phyloP scores from a whole-genome alignment of 2,329 filamentous ascomycete genomes.

The Teratosphaeria pseudoeucalypti region DNA sequence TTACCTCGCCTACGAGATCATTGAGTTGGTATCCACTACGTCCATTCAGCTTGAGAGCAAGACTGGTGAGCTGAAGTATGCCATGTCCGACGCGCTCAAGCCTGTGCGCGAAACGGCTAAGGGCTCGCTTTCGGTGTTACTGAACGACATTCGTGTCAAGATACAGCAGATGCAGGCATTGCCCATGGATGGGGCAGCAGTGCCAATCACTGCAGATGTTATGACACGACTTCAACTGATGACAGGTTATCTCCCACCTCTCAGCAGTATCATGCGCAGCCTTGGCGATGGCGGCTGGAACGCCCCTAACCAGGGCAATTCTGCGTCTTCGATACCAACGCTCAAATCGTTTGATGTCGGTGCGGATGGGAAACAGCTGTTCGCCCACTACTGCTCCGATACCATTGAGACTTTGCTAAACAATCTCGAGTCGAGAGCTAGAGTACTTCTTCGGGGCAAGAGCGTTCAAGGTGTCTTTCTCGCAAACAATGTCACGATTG shows the following conservation, averaged over 20 bases:
- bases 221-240: slow-evolving; percentile 81
- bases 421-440: slow-evolving; percentile 64
- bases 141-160: slow-evolving; percentile 71
- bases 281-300: slow-evolving; percentile 85
- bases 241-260: slow-evolving; percentile 73
- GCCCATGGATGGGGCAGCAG: slow-evolving; percentile 65
- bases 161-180: slow-evolving; percentile 56
- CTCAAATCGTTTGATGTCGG: slow-evolving; percentile 75
- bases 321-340: slow-evolving; percentile 55
- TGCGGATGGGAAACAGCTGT: slow-evolving; percentile 77
- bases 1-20: slow-evolving; percentile 88
- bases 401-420: slow-evolving; percentile 73
- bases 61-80: slow-evolving; percentile 74
- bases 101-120: slow-evolving; percentile 90
- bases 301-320: slow-evolving; percentile 46
- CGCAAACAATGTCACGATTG: slow-evolving; percentile 73
- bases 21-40: slow-evolving; percentile 74
- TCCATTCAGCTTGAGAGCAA: slow-evolving; percentile 69
- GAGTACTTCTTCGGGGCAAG: slow-evolving; percentile 63
- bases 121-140: slow-evolving; percentile 66
- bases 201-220: slow-evolving; percentile 70
- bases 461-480: slow-evolving; percentile 77
- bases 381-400: slow-evolving; percentile 82
- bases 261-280: slow-evolving; percentile 84
- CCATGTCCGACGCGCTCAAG: slow-evolving; percentile 75